phyloP scores from a whole-genome alignment of 192 early-diverging fungal genomes.

The Dissophora globulifera region DNA sequence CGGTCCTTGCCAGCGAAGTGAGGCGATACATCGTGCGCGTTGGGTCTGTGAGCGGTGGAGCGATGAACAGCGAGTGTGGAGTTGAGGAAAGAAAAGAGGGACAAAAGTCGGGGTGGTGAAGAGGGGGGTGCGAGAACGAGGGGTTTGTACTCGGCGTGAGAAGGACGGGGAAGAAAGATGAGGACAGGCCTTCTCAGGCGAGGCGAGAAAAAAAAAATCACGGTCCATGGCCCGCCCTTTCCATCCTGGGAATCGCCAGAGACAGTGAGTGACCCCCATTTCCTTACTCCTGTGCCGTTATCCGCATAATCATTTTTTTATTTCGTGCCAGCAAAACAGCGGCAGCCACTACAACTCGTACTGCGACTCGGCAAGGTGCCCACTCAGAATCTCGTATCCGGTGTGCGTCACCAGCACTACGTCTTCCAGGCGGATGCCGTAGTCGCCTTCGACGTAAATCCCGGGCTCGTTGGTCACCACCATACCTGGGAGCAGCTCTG shows the following conservation, averaged over 20 bases:
- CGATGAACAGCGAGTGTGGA: neutral
- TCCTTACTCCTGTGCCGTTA: too few species aligned
- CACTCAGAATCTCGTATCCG: conserved; percentile 53
- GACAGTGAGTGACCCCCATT: too few species aligned
- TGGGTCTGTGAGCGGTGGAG: neutral
- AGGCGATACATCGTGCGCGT: conserved; percentile 47
- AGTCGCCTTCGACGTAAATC: conserved; percentile 57
- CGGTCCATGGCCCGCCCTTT: too few species aligned
- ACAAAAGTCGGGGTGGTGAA: neutral
- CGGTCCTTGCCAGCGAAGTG: conserved; percentile 27
- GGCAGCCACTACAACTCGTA: conserved; percentile 33
- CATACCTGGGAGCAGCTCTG: conserved; percentile 55
- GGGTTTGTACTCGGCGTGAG: too few species aligned
- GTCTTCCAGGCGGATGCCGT: conserved; percentile 52
- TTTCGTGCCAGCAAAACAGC: too few species aligned
- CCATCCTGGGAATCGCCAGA: too few species aligned
- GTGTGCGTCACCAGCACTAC: conserved; percentile 46
- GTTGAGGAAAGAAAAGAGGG: too few species aligned
- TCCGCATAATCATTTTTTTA: conserved; percentile 1
- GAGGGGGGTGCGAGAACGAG: neutral
- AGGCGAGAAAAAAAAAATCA: too few species aligned
- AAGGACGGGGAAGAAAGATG: neutral
- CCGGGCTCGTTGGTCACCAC: conserved; percentile 65
- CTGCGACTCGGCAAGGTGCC: conserved; percentile 22
- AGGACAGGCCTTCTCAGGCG: too few species aligned